Percentiles rank a stretch among this genome's conserved stretches.
These are phyloP conservation scores for Myxozyma monticola DNA, from an alignment of 805 yeast genomes.

Conservation along the genomic window DNA sequence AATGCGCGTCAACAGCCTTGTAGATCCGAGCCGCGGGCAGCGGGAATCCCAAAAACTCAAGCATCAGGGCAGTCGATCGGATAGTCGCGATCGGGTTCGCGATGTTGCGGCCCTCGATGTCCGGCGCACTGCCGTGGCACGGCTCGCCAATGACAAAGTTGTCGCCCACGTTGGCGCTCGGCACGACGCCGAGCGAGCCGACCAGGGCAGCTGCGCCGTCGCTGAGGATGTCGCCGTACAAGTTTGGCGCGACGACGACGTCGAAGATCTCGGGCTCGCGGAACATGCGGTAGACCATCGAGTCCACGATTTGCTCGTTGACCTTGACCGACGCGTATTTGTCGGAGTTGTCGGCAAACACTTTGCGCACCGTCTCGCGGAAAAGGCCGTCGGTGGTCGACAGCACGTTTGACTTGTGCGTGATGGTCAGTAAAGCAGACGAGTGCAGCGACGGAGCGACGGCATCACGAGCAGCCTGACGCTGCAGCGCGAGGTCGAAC, in stretches of 20 bases:
- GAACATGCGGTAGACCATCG: constrained; percentile 98
- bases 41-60: constrained; percentile 91
- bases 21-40: constrained; percentile 90
- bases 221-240: constrained; percentile 94
- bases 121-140: constrained; percentile 99
- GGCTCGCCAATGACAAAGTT: constrained; percentile 97
- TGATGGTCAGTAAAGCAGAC: constrained; percentile 79
- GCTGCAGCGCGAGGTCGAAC: constrained; percentile 85
- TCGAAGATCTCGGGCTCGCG: constrained; percentile 97
- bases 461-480: constrained; percentile 72
- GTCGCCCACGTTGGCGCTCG: constrained; percentile 97
- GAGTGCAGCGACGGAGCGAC: constrained; percentile 42
- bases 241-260: constrained; percentile 97
- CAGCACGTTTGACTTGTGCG: constrained; percentile 95
- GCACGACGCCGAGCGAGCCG: constrained; percentile 97
- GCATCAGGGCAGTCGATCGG: constrained; percentile 95
- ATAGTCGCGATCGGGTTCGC: constrained; percentile 97
- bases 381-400: constrained; percentile 92
- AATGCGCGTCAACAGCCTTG: constrained; percentile 91
- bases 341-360: constrained; percentile 54
- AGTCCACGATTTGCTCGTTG: constrained; percentile 97
- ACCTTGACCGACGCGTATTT: constrained; percentile 60
- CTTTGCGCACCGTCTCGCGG: constrained; percentile 77
- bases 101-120: constrained; percentile 75
- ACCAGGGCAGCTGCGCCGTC: constrained; percentile 99